These are phyloP conservation scores for Croton setiger DNA, from an alignment of 441 rosid genomes.

Conservation along the genomic window DNA sequence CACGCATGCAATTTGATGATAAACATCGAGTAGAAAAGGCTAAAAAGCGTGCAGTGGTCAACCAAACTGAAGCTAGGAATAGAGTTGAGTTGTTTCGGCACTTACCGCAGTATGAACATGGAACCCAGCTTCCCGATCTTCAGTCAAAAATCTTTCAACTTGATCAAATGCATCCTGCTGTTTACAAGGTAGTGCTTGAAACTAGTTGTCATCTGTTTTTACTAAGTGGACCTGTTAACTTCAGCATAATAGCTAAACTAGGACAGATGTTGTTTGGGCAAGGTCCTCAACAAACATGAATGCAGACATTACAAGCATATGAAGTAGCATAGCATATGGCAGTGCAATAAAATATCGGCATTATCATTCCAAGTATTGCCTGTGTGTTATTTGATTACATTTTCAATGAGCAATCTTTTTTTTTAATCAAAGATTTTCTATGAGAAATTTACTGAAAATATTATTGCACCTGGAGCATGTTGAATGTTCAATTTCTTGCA, in stretches of 20 bases:
- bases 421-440: too few species aligned
- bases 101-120: constrained; percentile 84
- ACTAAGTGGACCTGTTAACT: background rate
- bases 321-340: background rate
- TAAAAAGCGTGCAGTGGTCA: constrained; percentile 77
- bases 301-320: background rate
- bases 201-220: background rate
- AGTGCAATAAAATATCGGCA: background rate
- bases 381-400: background rate
- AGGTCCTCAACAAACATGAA: background rate
- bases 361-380: background rate
- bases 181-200: constrained; percentile 62
- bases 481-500: background rate
- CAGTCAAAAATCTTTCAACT: constrained; percentile 68
- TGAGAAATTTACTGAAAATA: background rate
- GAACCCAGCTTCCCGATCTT: constrained; percentile 71
- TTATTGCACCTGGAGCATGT: background rate
- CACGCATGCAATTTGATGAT: constrained; percentile 94
- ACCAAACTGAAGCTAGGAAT: constrained; percentile 79
- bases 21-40: constrained; percentile 82
- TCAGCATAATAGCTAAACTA: background rate
- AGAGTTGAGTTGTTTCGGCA: constrained; percentile 88
- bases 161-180: constrained; percentile 76
- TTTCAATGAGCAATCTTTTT: background rate
- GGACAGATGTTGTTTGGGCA: background rate